These are phyloP conservation scores for Periconia sp. DNA, from an alignment of 2,329 filamentous ascomycete genomes.

Conservation along the genomic window DNA sequence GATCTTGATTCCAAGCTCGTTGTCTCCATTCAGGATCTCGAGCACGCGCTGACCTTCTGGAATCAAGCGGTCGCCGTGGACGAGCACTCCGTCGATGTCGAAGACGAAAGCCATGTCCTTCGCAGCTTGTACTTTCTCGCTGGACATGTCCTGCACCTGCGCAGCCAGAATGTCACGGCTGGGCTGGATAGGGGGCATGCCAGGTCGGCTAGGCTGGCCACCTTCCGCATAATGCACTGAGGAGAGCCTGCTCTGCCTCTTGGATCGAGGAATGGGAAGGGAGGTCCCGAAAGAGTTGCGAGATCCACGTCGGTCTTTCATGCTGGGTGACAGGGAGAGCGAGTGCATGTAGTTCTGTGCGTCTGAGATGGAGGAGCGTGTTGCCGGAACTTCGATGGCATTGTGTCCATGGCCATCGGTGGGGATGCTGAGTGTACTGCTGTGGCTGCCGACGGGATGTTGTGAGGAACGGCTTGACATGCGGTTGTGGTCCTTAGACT, in stretches of 20 bases:
- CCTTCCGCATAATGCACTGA: conserved; percentile 60
- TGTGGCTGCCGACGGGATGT: conserved; percentile 34
- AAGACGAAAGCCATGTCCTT: conserved; percentile 86
- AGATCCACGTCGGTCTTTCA: conserved; percentile 70
- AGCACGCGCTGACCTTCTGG: conserved; percentile 70
- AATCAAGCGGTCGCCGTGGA: conserved; percentile 74
- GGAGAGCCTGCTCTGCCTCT: conserved; percentile 71
- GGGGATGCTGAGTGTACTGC: conserved; percentile 41
- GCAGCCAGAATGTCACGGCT: conserved; percentile 72
- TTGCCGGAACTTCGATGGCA: conserved; percentile 73
- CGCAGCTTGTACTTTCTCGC: conserved; percentile 69
- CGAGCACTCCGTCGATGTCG: conserved; percentile 77
- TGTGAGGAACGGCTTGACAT: conserved; percentile 13
- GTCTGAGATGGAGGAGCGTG: conserved; percentile 71
- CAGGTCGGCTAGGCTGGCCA: conserved; percentile 58
- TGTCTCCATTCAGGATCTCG: conserved; percentile 75
- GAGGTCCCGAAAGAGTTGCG: conserved; percentile 78
- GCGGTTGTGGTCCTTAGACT: conserved; percentile 30
- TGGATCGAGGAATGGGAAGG: conserved; percentile 74
- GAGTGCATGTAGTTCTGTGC: conserved; percentile 74
- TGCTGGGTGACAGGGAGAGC: conserved; percentile 70
- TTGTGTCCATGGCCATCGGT: conserved; percentile 44
- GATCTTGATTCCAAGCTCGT: conserved; percentile 80
- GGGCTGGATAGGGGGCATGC: conserved; percentile 65
- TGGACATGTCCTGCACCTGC: conserved; percentile 71